phyloP scores from a whole-genome alignment of 2,329 filamentous ascomycete species.

The Verticillium isaacii region DNA sequence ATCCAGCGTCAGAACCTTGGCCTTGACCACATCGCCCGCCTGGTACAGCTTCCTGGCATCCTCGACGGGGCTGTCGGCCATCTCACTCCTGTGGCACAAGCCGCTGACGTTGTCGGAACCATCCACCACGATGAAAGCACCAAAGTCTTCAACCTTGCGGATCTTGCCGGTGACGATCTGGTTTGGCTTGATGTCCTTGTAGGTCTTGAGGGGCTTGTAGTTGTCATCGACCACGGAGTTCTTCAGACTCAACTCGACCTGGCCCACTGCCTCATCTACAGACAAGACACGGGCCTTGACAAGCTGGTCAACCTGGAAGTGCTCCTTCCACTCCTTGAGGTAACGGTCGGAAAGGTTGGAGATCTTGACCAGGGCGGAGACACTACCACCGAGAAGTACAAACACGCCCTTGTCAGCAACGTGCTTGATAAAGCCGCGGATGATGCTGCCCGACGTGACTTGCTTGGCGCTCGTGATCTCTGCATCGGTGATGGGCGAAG shows the following conservation, averaged over 20 bases:
- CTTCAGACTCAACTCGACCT: constrained; percentile 84
- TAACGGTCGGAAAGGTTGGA: constrained; percentile 86
- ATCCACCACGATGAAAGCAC: constrained; percentile 89
- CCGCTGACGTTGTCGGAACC: constrained; percentile 85
- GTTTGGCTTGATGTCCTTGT: constrained; percentile 72
- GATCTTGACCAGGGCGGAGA: constrained; percentile 80
- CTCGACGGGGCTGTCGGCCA: constrained; percentile 77
- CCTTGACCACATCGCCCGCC: constrained; percentile 90
- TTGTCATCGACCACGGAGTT: constrained; percentile 75
- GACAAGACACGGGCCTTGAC: constrained; percentile 80
- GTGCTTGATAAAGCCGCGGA: constrained; percentile 89
- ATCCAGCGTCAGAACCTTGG: constrained; percentile 78
- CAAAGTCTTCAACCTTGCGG: constrained; percentile 90
- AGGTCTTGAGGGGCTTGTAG: constrained; percentile 67
- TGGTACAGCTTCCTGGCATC: constrained; percentile 88
- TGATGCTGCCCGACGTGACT: constrained; percentile 69
- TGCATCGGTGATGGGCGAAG: constrained; percentile 71
- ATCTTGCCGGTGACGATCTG: constrained; percentile 86
- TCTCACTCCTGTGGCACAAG: constrained; percentile 85
- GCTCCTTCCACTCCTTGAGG: constrained; percentile 91
- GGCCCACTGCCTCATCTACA: constrained; percentile 62
- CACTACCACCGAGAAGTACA: constrained; percentile 72
- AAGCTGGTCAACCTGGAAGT: constrained; percentile 83
- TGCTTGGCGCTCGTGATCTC: constrained; percentile 71
- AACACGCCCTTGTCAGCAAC: constrained; percentile 88